Evolutionary conservation across 257 asterid genomes (phyloP), one percentile per base, ranked within the genome.

Genomic region (Nicotiana sylvestris): DNA sequence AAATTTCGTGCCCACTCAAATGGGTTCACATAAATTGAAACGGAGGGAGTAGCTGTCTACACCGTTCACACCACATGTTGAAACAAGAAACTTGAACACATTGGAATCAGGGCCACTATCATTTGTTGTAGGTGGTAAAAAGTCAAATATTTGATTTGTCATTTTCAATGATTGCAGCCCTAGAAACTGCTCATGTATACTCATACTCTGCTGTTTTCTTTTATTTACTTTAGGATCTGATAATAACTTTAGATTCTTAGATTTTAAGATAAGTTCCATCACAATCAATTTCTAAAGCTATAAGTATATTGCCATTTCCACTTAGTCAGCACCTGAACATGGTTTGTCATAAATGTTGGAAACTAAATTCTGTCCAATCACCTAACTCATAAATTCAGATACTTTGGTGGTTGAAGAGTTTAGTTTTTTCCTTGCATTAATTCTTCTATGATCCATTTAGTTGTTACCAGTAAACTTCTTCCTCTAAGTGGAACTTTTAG

Each of bases 241-340:
- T 35, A 35, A 35, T 35, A 76, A 76, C 43, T 27, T 39, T 8
- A 15, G 43, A 27, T 21, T 25, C 79, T 25, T 49, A 25, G 16
- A 27, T 51, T 76, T 76, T 76, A 76, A 76, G 64, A 46, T 49
- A 76, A 51, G 64, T 74, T 70, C 62, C 61, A 49, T 46, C 39
- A 72, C 61, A 46, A 21, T 72, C 37, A 46, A 7, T 46, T 25
- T 46, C 61, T 46, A 72, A 21, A 72, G 17, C 37, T 72, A 46
- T 0, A 39, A 68, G 30, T 29, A 6, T 37, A 58, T 69, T 25
- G 49, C 77, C 56, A 69, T 72, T 46, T 72, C 46, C 37, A 25
- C 78, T 72, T 46, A 72, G 39, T 25, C 25, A 74, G 17, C 39
- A 49, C 61, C 7, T 49, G 80, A 74, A 74, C 17, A 43, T 27